Evolutionary conservation across 257 asterid genomes (phyloP), one percentile per base, ranked within the genome.

Genomic region (Leptodermis oblonga): DNA sequence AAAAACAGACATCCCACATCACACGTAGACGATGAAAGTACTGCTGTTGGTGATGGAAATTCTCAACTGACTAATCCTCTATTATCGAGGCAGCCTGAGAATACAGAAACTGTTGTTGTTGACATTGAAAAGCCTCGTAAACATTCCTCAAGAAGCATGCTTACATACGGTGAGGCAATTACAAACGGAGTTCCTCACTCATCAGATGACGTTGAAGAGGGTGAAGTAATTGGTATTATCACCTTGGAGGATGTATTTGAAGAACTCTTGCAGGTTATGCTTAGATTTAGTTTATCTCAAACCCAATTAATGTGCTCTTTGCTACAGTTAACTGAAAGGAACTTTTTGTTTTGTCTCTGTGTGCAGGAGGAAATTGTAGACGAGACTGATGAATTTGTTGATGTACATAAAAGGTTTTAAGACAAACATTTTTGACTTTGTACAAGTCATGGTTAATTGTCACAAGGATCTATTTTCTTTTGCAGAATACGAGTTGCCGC

Each of bases 241-340:
- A 92, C 98, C 70, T 79, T 92, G 72, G 98, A 92, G 83, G 98
- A 92, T 73, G 96, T 92, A 72, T 89, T 92, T 75, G 98, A 92
- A 89, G 98, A 92, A 71, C 96, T 92, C 73, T 82, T 92, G 89
- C 98, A 89, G 95, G 98, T 86, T 33, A 30, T 22, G 25, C 53
- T 65, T 18, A 22, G 67, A 54, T 34, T 61, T 62, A 4, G 61
- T 68, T 45, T 3, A 25, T 66, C 51, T 10, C 9, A 10, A 5
- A 26, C 41, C 23, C 26, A 15, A 53, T 5, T 41, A 20, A 12
- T 34, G 12, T 15, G 22, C 39, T 52, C n/a, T 12, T 72, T 28
- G 13, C 42, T 59, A 39, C 12, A 39, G 53, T 55, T 51, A 43
- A 31, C 49, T 18, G 58, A 64, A 42, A 53, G 3, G 9, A 37